Evolutionary conservation across 2,329 filamentous ascomycete genomes (phyloP).

Genomic region (Aureobasidium sp.): DNA sequence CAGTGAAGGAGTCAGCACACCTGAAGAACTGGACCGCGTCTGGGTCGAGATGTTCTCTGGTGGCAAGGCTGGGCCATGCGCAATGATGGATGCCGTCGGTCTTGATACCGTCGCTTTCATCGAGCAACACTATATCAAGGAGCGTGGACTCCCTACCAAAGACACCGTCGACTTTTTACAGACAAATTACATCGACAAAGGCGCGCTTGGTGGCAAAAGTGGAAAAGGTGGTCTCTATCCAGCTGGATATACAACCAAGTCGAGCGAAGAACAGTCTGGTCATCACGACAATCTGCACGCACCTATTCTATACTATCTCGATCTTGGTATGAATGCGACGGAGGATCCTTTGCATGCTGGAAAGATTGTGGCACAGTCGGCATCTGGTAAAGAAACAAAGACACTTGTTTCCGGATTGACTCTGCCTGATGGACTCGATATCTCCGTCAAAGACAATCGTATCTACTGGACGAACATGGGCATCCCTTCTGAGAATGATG

Average conservation of each 20-base stretch:
- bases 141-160: conserved; percentile 37
- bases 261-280: neutral
- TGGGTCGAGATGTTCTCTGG: conserved; percentile 36
- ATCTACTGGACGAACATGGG: conserved; percentile 32
- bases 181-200: conserved; percentile 40
- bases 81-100: conserved; percentile 44
- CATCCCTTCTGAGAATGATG: conserved; percentile 16
- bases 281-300: conserved; percentile 7
- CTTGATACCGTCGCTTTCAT: conserved; percentile 50
- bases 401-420: conserved; percentile 54
- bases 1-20: conserved; percentile 43
- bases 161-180: conserved; percentile 42
- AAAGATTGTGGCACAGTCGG: conserved; percentile 50
- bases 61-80: conserved; percentile 28
- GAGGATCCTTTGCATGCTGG: conserved; percentile 41
- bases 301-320: conserved; percentile 1
- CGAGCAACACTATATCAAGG: conserved; percentile 47
- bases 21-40: conserved; percentile 45
- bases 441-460: conserved; percentile 32
- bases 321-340: neutral
- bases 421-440: conserved; percentile 34
- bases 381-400: conserved; percentile 42
- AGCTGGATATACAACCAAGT: neutral
- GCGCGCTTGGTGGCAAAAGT: conserved; percentile 38
- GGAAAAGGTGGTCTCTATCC: conserved; percentile 19